Conservation (phyloP, 176 grass and related monocot species). For the Eleusine coracana region DNA sequence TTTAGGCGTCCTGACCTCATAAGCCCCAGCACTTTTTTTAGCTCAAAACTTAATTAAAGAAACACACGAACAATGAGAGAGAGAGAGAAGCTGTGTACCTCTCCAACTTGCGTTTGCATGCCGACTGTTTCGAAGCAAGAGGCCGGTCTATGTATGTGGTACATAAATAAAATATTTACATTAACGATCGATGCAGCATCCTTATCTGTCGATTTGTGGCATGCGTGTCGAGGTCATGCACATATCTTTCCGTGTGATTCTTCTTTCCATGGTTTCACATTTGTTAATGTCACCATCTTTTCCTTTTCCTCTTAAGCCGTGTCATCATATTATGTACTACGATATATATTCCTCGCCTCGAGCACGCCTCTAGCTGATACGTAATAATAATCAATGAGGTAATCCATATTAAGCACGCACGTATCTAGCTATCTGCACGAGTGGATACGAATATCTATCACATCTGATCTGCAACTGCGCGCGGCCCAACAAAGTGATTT, state of each 20-base stretch:
- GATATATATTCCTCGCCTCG: slow-evolving; percentile 1
- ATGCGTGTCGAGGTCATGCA: neutral
- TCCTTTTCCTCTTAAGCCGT: neutral
- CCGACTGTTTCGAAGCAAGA: slow-evolving; percentile 16
- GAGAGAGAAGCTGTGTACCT: neutral
- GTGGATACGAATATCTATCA: slow-evolving; percentile 8
- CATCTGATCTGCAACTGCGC: neutral
- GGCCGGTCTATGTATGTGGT: neutral
- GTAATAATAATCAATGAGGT: neutral
- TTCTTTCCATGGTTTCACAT: slow-evolving; percentile 18
- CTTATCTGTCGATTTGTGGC: slow-evolving; percentile 33
- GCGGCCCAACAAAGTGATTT: too few species aligned
- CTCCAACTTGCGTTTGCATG: neutral
- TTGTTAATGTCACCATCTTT: slow-evolving; percentile 7
- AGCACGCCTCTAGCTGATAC: neutral
- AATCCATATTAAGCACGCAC: slow-evolving; percentile 22
- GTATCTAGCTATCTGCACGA: slow-evolving; percentile 3
- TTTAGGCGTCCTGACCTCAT: slow-evolving; percentile 14
- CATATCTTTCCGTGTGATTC: slow-evolving; percentile 36
- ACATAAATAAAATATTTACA: neutral
- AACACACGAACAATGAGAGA: neutral
- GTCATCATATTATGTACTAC: neutral
- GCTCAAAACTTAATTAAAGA: too few species aligned
- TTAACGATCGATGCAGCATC: neutral
- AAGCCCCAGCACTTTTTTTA: neutral